Conservation (phyloP, 2,329 filamentous ascomycete genomes). For the Colletotrichum abscissum region DNA sequence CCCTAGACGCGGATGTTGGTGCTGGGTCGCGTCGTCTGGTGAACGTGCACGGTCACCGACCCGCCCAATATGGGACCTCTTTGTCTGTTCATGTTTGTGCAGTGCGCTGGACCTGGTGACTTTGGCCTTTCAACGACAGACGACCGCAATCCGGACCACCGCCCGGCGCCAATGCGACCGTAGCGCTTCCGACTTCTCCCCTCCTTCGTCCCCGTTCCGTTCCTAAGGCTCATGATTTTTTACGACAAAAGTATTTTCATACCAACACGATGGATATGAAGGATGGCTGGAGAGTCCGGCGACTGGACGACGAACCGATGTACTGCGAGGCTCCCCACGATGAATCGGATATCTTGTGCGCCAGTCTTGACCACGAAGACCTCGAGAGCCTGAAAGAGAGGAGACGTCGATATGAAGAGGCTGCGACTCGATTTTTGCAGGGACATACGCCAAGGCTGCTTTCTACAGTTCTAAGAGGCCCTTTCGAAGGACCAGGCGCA, state of each 20-base stretch:
- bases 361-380: conserved; percentile 68
- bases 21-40: conserved; percentile 33
- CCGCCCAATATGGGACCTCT: conserved; percentile 9
- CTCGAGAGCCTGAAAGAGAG: conserved; percentile 59
- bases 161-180: conserved; percentile 29
- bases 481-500: conserved; percentile 57
- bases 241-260: not conserved
- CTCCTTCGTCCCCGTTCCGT: not conserved
- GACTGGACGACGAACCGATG: conserved; percentile 46
- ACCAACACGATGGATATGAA: conserved; percentile 9
- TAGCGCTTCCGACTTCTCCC: not conserved
- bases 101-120: not conserved
- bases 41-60: conserved; percentile 30
- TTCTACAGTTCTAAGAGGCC: conserved; percentile 71
- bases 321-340: conserved; percentile 58
- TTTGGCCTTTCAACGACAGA: conserved; percentile 13
- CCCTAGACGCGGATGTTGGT: not conserved
- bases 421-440: conserved; percentile 67
- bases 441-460: conserved; percentile 68
- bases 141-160: conserved; percentile 8
- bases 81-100: conserved; percentile 11
- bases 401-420: conserved; percentile 66
- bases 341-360: conserved; percentile 61
- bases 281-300: conserved; percentile 21
- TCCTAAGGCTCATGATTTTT: not conserved